phyloP scores from a whole-genome alignment of 129 eudicot genomes.

The Flaveria ramosissima region DNA sequence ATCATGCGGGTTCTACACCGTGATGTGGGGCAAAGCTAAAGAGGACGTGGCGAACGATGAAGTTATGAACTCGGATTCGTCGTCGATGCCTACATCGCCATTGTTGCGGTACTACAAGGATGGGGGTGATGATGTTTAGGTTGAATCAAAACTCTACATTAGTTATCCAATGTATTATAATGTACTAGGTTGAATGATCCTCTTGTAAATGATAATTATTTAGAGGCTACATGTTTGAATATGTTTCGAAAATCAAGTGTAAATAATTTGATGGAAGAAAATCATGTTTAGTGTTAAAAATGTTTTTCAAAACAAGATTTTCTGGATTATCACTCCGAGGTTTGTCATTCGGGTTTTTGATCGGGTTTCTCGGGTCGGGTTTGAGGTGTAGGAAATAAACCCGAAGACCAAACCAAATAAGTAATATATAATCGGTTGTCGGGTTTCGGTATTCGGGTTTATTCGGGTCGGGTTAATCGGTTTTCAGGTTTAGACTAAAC shows the following conservation, averaged over 20 bases:
- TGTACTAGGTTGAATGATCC: constrained; percentile 21
- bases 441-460: no score
- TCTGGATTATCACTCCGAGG: no score
- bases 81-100: constrained; percentile 41
- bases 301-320: no score
- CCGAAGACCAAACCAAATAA: no score
- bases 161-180: constrained; percentile 23
- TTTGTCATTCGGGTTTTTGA: no score
- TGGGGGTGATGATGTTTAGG: background rate
- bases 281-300: no score
- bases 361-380: no score
- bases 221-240: constrained; percentile 15
- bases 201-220: constrained; percentile 25
- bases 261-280: background rate
- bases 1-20: constrained; percentile 80
- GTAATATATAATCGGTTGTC: no score
- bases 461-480: no score
- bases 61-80: constrained; percentile 36
- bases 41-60: constrained; percentile 41
- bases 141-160: background rate
- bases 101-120: constrained; percentile 50
- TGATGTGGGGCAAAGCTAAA: constrained; percentile 92
- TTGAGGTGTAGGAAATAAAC: no score
- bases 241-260: background rate
- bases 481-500: no score